Evolutionary conservation across 352 stramenopile genomes (phyloP), one percentile per base, ranked within the genome.

Genomic region (Phytopythium aichiense): DNA sequence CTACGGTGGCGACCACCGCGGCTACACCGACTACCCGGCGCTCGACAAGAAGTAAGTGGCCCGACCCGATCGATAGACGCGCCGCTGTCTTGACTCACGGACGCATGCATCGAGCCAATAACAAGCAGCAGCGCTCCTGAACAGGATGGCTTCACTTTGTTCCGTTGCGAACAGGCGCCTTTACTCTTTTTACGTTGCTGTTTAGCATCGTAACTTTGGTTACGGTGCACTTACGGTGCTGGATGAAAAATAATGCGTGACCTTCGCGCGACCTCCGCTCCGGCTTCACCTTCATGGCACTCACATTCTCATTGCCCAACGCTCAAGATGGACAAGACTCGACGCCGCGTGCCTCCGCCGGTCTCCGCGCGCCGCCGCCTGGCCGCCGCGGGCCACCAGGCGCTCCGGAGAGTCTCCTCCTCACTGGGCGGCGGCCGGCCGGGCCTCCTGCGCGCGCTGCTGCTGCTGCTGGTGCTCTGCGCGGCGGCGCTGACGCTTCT

Each of bases 21-120:
- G 80, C 16, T 91, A 89, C 69, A 77, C 65, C 7, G 76, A 84
- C 69, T 79, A 80, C 61, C 72, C 72, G 23, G 72, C 74, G 54
- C 57, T 85, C 8, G 37, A 78, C 51, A 16, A 57, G 11, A 31
- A 38, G 33, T 57, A 42, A 30, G 22, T 1, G 2, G 38, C 22
- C 38, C 16, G 12, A 9, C 38, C 15, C 9, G 35, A 40, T 11
- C 35, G 35, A 45, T 45, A 45, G 38, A 45, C 16, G 28, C 4
- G 28, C 28, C 16, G 38, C 11, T 1, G 1, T 18, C 38, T 45
- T 45, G 28, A 31, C 28, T 5, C 28, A 31, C 28, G 28, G 28
- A 31, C 28, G 28, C 28, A 31, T 31, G 28, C 28, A 31, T 31
- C 4, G 28, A 31, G 28, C 28, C 28, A 31, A 31, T 31, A 2